Conservation (phyloP, 257 asterid species). For the Nicotiana benthamiana region DNA sequence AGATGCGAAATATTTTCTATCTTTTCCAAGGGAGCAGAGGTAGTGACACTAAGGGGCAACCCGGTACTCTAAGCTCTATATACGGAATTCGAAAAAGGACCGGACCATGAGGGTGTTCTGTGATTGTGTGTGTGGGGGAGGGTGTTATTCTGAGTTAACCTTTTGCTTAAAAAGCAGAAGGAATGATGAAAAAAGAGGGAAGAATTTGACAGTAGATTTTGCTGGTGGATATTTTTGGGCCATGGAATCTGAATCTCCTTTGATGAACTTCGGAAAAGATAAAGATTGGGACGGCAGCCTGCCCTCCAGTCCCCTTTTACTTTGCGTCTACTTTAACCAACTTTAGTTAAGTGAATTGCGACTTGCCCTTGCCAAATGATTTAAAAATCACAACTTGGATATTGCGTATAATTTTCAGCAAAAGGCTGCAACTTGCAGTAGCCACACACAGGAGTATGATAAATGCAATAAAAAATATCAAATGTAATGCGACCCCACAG, state of each 20-base stretch:
- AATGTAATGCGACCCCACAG: not conserved
- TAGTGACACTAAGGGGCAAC: too few relatives aligned
- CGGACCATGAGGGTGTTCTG: too few relatives aligned
- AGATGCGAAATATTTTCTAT: not conserved
- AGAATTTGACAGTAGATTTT: not conserved
- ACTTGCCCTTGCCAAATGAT: not conserved
- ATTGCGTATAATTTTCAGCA: not conserved
- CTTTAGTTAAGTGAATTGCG: not conserved
- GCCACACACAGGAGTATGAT: not conserved
- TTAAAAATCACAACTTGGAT: not conserved
- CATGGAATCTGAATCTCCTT: slow-evolving; percentile 2
- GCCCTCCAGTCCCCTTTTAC: not conserved
- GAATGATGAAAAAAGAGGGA: not conserved
- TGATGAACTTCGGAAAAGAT: too few relatives aligned
- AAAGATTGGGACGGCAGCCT: not conserved
- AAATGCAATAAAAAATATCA: not conserved
- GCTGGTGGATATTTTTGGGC: not conserved
- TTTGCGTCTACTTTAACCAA: not conserved
- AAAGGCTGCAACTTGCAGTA: not conserved
- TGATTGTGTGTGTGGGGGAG: too few relatives aligned
- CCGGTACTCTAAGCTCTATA: too few relatives aligned
- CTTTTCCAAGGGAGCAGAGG: not conserved
- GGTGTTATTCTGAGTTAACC: not conserved
- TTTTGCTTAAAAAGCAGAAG: not conserved
- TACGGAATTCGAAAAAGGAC: too few relatives aligned